A percentile compares a stretch with the other conserved stretches of the same genome.
phyloP scores from a whole-genome alignment of 2,329 filamentous ascomycete genomes.

The Neoscytalidium dimidiatum region DNA sequence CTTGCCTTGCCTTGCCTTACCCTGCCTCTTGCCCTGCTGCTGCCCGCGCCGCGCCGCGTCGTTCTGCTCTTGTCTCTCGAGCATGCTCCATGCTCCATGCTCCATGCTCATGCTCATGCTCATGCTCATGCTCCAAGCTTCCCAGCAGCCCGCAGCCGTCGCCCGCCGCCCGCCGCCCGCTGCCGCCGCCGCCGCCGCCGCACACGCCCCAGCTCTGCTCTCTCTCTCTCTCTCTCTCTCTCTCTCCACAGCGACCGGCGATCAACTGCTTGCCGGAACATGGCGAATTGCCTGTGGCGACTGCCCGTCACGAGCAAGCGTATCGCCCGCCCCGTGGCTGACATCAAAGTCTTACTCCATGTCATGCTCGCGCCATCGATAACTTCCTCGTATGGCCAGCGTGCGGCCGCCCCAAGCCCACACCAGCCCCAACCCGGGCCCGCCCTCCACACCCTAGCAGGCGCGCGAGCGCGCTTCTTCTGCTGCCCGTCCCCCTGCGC shows the following conservation, averaged over 20 bases:
- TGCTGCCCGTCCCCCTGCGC: not conserved
- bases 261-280: slow-evolving; percentile 16
- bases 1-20: too few relatives aligned
- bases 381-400: slow-evolving; percentile 5
- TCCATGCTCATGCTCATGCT: too few relatives aligned
- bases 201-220: slow-evolving; percentile 8
- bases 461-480: not conserved
- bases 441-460: not conserved
- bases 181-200: too few relatives aligned
- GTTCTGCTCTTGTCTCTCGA: too few relatives aligned
- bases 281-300: slow-evolving; percentile 17
- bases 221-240: too few relatives aligned
- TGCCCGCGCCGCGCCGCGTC: too few relatives aligned
- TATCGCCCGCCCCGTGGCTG: slow-evolving; percentile 12
- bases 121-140: too few relatives aligned
- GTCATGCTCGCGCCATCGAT: slow-evolving; percentile 16
- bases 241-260: slow-evolving; percentile 5
- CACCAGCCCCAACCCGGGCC: not conserved
- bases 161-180: too few relatives aligned
- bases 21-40: too few relatives aligned
- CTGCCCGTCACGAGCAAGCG: slow-evolving; percentile 16
- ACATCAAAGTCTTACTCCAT: slow-evolving; percentile 16
- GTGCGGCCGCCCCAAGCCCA: not conserved
- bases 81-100: too few relatives aligned
- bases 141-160: not conserved